Percentiles rank a stretch among this genome's conserved stretches.
Evolutionary conservation across 176 grass and related monocot genomes (phyloP).

Genomic region (Oryza rufipogon): DNA sequence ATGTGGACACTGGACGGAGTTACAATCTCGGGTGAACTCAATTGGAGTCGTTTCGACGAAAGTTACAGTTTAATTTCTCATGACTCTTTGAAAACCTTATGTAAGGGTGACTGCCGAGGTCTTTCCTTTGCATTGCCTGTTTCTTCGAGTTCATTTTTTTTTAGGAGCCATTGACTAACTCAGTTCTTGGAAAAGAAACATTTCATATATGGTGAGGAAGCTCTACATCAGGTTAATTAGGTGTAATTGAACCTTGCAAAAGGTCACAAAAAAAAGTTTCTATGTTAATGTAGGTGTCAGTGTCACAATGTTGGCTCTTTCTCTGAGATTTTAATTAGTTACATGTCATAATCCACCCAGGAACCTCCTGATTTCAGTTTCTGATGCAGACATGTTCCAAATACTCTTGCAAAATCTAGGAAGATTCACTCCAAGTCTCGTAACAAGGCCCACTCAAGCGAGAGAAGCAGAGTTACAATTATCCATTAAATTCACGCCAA

Average conservation of each 20-base stretch:
- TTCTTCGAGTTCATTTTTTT: too few species aligned
- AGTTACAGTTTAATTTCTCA: neutral
- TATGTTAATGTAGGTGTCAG: neutral
- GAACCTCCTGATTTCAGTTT: neutral
- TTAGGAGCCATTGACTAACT: too few species aligned
- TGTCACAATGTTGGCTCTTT: neutral
- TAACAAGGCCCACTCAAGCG: neutral
- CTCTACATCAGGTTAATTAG: neutral
- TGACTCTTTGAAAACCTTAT: neutral
- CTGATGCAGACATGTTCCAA: neutral
- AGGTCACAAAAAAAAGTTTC: neutral
- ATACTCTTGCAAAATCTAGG: neutral
- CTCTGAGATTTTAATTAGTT: neutral
- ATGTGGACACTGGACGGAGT: neutral
- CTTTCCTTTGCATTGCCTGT: too few species aligned
- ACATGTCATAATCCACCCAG: neutral
- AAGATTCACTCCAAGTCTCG: neutral
- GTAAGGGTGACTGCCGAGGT: too few species aligned
- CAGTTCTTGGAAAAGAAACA: too few species aligned
- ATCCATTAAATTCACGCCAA: neutral
- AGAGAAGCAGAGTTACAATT: neutral
- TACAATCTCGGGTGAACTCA: neutral
- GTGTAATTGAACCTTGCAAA: neutral
- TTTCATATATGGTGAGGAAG: too few species aligned
- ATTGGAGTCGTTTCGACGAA: neutral